Percentiles rank a stretch among this genome's conserved stretches.
phyloP scores from a whole-genome alignment of 768 basidiomycete genomes.

The Guyanaporus albipodus region DNA sequence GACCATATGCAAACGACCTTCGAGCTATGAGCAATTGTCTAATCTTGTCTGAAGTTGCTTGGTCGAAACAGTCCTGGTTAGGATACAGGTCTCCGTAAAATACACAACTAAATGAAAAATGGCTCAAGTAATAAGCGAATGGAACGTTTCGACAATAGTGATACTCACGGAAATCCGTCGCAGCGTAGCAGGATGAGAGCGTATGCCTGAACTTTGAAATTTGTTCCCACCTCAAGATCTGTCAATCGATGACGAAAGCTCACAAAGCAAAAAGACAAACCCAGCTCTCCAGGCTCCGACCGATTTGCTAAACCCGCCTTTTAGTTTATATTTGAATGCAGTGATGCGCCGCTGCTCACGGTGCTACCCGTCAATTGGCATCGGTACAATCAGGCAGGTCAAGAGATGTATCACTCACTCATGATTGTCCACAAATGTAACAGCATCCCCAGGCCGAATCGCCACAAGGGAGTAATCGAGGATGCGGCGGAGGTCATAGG shows the following conservation, averaged over 20 bases:
- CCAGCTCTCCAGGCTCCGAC: slow-evolving; percentile 82
- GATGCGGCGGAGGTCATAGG: slow-evolving; percentile 75
- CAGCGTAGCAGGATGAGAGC: slow-evolving; percentile 70
- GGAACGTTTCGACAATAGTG: background rate
- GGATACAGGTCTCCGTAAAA: slow-evolving; percentile 84
- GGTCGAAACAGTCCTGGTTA: slow-evolving; percentile 62
- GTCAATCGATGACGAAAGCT: background rate
- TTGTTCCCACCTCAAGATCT: slow-evolving; percentile 50
- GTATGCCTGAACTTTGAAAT: slow-evolving; percentile 82
- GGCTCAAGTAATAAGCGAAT: background rate
- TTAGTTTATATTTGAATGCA: slow-evolving; percentile 1
- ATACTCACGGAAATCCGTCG: slow-evolving; percentile 68
- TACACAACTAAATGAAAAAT: slow-evolving; percentile 55
- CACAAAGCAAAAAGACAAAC: slow-evolving; percentile 36
- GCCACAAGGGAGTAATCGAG: slow-evolving; percentile 67
- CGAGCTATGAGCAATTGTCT: slow-evolving; percentile 56
- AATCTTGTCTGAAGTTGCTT: slow-evolving; percentile 47
- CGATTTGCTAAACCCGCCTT: slow-evolving; percentile 45
- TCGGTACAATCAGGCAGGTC: background rate
- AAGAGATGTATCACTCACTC: slow-evolving; percentile 49
- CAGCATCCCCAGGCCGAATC: slow-evolving; percentile 70
- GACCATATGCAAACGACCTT: slow-evolving; percentile 64
- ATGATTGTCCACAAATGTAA: slow-evolving; percentile 89
- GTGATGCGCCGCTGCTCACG: slow-evolving; percentile 42
- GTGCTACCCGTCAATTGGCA: slow-evolving; percentile 42